phyloP scores from a whole-genome alignment of 345 rosid genomes.

The Ricinus communis region DNA sequence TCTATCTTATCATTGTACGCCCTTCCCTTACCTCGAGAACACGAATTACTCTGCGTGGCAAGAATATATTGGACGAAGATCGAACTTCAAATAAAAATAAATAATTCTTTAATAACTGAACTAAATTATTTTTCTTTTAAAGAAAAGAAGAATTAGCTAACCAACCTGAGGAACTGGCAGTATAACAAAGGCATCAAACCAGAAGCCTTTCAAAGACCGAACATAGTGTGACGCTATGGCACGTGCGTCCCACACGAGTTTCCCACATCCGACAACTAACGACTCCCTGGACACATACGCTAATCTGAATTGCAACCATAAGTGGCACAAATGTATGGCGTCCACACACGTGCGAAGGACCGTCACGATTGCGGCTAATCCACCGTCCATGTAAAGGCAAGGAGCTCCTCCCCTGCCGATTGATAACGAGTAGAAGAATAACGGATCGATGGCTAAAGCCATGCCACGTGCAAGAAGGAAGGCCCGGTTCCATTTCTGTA shows the following conservation, averaged over 20 bases:
- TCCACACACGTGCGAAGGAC: conserved; percentile 72
- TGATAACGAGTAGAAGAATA: conserved; percentile 81
- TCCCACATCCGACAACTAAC: conserved; percentile 83
- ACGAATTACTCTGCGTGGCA: too few species aligned
- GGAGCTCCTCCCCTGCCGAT: conserved; percentile 56
- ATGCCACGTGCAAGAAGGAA: conserved; percentile 71
- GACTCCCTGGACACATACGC: conserved; percentile 87
- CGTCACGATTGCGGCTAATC: conserved; percentile 62
- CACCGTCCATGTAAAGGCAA: conserved; percentile 74
- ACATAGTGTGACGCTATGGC: conserved; percentile 68
- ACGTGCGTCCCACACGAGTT: conserved; percentile 89
- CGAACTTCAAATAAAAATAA: too few species aligned
- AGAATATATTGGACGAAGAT: too few species aligned
- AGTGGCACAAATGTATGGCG: conserved; percentile 58
- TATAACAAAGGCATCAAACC: conserved; percentile 83
- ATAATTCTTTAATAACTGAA: too few species aligned
- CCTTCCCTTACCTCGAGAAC: too few species aligned
- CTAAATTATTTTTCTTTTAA: too few species aligned
- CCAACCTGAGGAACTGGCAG: conserved; percentile 94
- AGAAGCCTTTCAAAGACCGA: conserved; percentile 69
- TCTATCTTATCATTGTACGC: too few species aligned
- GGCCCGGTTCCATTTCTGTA: conserved; percentile 72
- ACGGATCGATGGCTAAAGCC: conserved; percentile 78
- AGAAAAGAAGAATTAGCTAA: too few species aligned
- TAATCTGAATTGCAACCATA: conserved; percentile 76